These are phyloP conservation scores for Triticum timopheevii DNA, from an alignment of 176 grass and related monocot genomes.

Conservation along the genomic window DNA sequence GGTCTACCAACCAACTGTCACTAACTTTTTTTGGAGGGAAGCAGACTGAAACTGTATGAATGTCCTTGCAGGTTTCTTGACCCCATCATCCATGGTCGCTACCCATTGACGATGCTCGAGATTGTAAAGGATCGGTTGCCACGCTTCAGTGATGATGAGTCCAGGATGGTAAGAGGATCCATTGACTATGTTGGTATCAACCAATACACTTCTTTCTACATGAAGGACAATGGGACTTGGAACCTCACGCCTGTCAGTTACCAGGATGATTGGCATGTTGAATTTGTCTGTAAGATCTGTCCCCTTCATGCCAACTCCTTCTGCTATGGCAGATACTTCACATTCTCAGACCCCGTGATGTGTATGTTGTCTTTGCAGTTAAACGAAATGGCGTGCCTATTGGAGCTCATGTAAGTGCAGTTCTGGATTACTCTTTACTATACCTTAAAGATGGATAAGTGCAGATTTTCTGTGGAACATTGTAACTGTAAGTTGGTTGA, in stretches of 20 bases:
- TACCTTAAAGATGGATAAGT: no score
- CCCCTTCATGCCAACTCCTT: background rate
- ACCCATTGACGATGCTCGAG: conserved; percentile 62
- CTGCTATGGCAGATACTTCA: background rate
- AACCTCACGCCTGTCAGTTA: conserved; percentile 55
- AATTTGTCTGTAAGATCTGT: conserved; percentile 57
- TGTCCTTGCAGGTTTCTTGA: conserved; percentile 50
- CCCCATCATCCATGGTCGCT: conserved; percentile 60
- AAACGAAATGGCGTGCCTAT: no score
- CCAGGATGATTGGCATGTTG: conserved; percentile 70
- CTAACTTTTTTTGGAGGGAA: no score
- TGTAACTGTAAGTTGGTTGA: no score
- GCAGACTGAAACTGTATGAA: no score
- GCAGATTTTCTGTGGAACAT: no score
- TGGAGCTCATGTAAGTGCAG: no score
- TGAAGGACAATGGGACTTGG: conserved; percentile 49
- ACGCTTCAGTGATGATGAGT: conserved; percentile 60
- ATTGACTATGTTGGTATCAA: conserved; percentile 84
- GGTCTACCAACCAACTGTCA: no score
- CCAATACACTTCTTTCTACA: conserved; percentile 82
- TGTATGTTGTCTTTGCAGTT: no score
- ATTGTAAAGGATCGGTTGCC: conserved; percentile 75
- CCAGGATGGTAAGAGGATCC: conserved; percentile 76
- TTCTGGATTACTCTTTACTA: no score
- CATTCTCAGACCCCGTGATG: no score